phyloP scores from a whole-genome alignment of 73 alveolate genomes.

The Tetrahymena thermophila region DNA sequence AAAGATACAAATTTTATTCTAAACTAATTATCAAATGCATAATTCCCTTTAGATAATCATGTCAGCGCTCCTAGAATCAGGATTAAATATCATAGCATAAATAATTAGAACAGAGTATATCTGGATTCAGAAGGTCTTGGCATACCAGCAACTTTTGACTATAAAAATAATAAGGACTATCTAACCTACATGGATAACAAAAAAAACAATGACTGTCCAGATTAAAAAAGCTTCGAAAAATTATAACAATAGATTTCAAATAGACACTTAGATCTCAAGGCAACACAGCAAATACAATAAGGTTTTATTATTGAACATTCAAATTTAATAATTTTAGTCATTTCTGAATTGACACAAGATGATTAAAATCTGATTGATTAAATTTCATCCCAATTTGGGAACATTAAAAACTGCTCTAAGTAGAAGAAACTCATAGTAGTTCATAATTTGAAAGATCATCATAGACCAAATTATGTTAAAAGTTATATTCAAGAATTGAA shows the following conservation, averaged over 20 bases:
- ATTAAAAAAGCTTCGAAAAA: not conserved
- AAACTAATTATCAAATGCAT: not conserved
- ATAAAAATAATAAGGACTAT: not conserved
- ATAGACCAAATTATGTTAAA: not conserved
- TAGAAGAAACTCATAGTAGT: not conserved
- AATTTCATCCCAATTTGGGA: not conserved
- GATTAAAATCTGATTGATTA: not conserved
- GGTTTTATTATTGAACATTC: not conserved
- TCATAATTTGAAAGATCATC: not conserved
- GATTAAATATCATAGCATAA: not conserved
- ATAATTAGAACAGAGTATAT: not conserved
- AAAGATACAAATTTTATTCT: not conserved
- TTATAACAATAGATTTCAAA: not conserved
- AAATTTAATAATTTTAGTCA: not conserved
- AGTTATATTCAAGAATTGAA: not conserved
- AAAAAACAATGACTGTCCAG: not conserved
- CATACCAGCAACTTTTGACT: not conserved
- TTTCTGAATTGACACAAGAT: not conserved
- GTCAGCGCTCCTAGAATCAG: not conserved
- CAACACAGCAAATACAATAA: not conserved
- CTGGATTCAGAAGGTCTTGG: not conserved
- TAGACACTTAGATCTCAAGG: not conserved
- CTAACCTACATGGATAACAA: not conserved
- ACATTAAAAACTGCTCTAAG: not conserved
- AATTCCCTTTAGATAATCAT: not conserved